Base-by-base conservation (phyloP, 352 stramenopile species). In the Phytophthora fragariae region DNA sequence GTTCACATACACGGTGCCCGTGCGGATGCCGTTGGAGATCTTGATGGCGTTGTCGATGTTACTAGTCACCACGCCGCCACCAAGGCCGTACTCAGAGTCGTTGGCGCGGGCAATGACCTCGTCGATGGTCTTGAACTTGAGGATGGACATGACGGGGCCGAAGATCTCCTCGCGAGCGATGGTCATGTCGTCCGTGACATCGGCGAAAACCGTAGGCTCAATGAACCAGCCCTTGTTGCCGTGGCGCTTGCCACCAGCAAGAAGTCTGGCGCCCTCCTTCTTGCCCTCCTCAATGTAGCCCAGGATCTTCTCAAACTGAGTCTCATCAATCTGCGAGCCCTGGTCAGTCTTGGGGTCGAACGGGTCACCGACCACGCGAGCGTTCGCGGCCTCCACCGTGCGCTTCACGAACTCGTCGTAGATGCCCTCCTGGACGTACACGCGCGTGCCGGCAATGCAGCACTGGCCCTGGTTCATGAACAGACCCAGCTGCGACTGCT, bases 151-250 rank as follows among this genome's bases (percentile, higher is more conserved):
- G 24, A 27, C 24, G 24, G 24, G 24, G 24, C 24, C 24, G 24
- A 27, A 98, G 60, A 98, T 92, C 77, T 98, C 93, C 57, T 98
- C 90, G 33, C 84, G 76, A 2, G 86, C 90, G 56, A 98, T 97
- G 29, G 75, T 93, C 85, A 93, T 96, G 74, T 94, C 79, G 65
- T 88, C 85, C 31, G 46, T 72, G 6, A 91, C 78, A 50, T 92
- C 84, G 6, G 77, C 90, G 24, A 99, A 83, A 37, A 99, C 86
- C 2, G 95, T 99, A 5, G 97, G 95, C 65, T 90, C 72, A 74
- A 97, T 98, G 81, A 97, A 99, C 62, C 90, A 94, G 27, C 90
- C 83, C 77, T 87, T 81, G 55, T 80, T 69, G 17, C 77, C 61
- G 66, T 86, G 85, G 31, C 95, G 50, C 96, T 95, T 0, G 84